Evolutionary conservation across 768 basidiomycete genomes (phyloP), one percentile per base, ranked within the genome.

Genomic region (Kwoniella sp.): DNA sequence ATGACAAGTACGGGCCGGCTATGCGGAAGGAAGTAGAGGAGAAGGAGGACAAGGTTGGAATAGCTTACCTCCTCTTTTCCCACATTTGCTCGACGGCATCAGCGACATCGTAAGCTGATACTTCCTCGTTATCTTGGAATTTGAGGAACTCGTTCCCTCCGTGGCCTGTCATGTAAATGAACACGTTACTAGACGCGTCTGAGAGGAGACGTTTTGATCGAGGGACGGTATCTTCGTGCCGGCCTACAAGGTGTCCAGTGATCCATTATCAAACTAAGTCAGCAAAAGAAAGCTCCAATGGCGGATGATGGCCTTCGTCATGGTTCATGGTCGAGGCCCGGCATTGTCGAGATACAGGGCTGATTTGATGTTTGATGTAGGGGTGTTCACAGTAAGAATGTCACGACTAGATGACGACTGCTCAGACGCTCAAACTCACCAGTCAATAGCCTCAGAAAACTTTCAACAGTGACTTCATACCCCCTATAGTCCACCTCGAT

Each of bases 61-160:
- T n/a, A n/a, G 63, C 85, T 48, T 61, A 90, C 93, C 94, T 83
- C 77, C 89, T 89, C 84, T 97, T 97, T 78, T 94, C 90, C 83
- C 89, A 93, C 95, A 99, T 99, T 81, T 97, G 94, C 79, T 92
- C 92, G 65, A 98, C 90, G 1, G 96, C 94, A 77, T 98, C 95
- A 0, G 95, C 95, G n/a, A 98, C 86, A 77, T 98, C 96, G 62
- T 90, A 92, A 0, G 95, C 92, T 63, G 90, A 92, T 71, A 98
- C 92, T 79, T 99, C 96, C 80, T 98, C 96, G 77, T 90, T 93
- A 77, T 99, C 96, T 77, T 99, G 96, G 79, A 99, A 98, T 79
- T 99, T 98, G 75, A 99, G 86, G 78, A 98, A 99, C 79, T 96
- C 96, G 72, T 95, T 90, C 0, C 96, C 96, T 13, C 96, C 96